Evolutionary conservation across 371 early-diverging fungal genomes (phyloP), one percentile per base, ranked within the genome.

Genomic region (Lichtheimia ornata): DNA sequence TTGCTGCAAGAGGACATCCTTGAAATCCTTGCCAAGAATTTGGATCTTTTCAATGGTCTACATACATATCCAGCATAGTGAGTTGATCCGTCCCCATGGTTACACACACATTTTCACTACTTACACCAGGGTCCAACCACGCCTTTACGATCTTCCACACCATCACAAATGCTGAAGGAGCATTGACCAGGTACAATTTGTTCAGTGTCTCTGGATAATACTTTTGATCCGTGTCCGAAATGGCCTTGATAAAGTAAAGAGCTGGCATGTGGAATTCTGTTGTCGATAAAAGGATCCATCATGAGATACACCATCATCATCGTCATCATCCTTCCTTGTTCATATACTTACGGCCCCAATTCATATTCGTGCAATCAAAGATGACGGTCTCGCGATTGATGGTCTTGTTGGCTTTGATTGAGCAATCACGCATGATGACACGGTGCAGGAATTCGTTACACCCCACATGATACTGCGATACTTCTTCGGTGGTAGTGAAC

Each of bases 121-220:
- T 69, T 74, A 79, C 76, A 20, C 90, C 90, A 41, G 93, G 90
- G 72, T 94, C 94, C 50, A 94, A 74, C 92, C 92, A 93, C 42
- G 77, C 82, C 66, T 89, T 92, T 59, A 91, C 85, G 59, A 93
- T 82, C 28, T 83, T 87, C 89, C 93, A 94, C 40, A 91, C 88
- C 51, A 85, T 85, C 24, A 92, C 84, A 76, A 94, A 94, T 49
- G 92, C 79, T 28, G 76, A 78, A 7, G 95, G 95, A 49, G 90
- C 88, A 73, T 94, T 94, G 57, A 94, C 88, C 30, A 94, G 72
- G 54, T 86, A 94, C 15, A 93, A 83, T 61, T 83, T 87, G 62
- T 85, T 84, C 59, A 93, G 79, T 50, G 91, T 84, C 66, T 94
- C 95, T 15, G 95, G 95, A 62, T 94, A 94, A 56, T 90, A 87